Percentiles rank a stretch among this genome's conserved stretches.
These are phyloP conservation scores for Mastigamoeba balamuthi DNA, from an alignment of 78 protist species.

Conservation along the genomic window DNA sequence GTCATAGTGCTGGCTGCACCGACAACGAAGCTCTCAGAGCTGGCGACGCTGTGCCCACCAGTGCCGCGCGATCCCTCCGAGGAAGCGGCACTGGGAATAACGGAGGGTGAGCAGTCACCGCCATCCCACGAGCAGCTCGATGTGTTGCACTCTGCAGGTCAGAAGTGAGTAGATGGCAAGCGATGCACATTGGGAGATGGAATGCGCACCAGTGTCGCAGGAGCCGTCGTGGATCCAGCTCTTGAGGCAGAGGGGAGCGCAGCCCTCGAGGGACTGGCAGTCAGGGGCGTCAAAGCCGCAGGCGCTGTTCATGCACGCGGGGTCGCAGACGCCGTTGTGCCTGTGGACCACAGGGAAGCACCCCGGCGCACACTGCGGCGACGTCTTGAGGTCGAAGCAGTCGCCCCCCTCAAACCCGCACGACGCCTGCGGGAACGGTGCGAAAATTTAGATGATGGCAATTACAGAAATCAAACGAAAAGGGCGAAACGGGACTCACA, in stretches of 20 bases:
- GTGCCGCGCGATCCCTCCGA: too few species aligned
- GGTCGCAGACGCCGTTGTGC: not conserved
- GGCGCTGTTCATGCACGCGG: not conserved
- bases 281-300: constrained; percentile 12
- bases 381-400: not conserved
- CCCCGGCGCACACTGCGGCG: constrained; percentile 1
- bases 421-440: not conserved
- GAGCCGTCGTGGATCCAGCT: not conserved
- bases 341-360: not conserved
- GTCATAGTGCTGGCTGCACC: too few species aligned
- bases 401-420: constrained; percentile 16
- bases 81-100: too few species aligned
- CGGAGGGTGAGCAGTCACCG: too few species aligned
- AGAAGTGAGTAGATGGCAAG: not conserved
- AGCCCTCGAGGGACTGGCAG: not conserved
- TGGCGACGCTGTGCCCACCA: too few species aligned
- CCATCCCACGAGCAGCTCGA: constrained; percentile 3
- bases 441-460: too few species aligned
- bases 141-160: constrained; percentile 17
- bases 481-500: too few species aligned
- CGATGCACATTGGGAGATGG: too few species aligned
- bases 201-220: constrained; percentile 11
- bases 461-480: too few species aligned
- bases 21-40: too few species aligned
- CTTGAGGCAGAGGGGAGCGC: too few species aligned